phyloP scores from a whole-genome alignment of 1,139 yeast species.

The Chernovozyma sophiae-reginae region DNA sequence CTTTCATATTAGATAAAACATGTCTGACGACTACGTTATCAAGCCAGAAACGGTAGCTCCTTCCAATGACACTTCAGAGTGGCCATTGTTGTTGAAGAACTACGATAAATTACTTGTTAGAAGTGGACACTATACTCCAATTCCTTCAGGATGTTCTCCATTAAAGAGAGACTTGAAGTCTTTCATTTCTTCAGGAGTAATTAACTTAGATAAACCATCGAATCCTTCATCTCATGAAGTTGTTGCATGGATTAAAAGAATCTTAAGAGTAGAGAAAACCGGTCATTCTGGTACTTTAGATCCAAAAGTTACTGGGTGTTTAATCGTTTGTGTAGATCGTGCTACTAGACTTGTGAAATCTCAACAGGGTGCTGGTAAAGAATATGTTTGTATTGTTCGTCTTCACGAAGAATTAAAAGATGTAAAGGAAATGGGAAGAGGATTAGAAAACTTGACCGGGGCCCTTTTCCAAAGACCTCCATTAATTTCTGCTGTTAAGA shows the following conservation, averaged over 20 bases:
- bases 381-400: constrained; percentile 96
- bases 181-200: constrained; percentile 90
- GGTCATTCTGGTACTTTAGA: constrained; percentile 99
- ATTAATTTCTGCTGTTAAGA: constrained; percentile 95
- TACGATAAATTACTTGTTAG: constrained; percentile 92
- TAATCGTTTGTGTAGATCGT: constrained; percentile 95
- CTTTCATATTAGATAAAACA: no score
- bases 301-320: constrained; percentile 97
- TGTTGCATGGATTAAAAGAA: constrained; percentile 98
- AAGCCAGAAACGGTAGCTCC: constrained; percentile 86
- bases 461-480: constrained; percentile 99
- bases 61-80: constrained; percentile 80
- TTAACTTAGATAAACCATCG: constrained; percentile 95
- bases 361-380: constrained; percentile 99
- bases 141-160: constrained; percentile 93
- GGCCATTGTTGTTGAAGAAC: constrained; percentile 94
- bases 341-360: constrained; percentile 97
- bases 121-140: constrained; percentile 95
- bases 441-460: constrained; percentile 93
- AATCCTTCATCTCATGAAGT: constrained; percentile 98
- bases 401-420: constrained; percentile 90
- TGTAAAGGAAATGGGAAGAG: constrained; percentile 83
- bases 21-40: constrained; percentile 69
- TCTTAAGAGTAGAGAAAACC: constrained; percentile 90
- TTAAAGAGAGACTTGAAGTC: constrained; percentile 88